Conservation (phyloP, 768 basidiomycete genomes). For the Calocybe cyanea region DNA sequence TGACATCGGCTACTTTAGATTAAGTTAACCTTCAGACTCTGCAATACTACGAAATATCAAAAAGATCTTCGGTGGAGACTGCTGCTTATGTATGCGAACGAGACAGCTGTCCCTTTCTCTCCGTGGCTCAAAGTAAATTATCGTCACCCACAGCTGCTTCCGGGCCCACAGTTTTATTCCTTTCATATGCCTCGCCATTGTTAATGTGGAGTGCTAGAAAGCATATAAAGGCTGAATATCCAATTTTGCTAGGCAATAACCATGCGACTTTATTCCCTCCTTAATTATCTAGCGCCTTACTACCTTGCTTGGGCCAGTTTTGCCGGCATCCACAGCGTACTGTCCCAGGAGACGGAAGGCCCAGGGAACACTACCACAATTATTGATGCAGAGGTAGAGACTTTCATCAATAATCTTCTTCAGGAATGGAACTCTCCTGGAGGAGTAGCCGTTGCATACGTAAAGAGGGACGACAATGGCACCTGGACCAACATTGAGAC, state of each 20-base stretch:
- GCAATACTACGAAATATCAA: too few species aligned
- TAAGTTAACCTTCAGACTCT: too few species aligned
- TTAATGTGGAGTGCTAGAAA: too few species aligned
- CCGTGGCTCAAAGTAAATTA: constrained; percentile 3
- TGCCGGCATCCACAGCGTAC: neutral
- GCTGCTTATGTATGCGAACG: neutral
- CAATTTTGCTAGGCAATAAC: too few species aligned
- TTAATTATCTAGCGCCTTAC: neutral
- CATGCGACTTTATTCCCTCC: constrained; percentile 1
- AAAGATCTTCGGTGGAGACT: too few species aligned
- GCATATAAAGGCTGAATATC: neutral
- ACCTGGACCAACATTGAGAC: constrained; percentile 19
- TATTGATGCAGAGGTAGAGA: neutral
- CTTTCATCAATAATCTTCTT: constrained; percentile 4
- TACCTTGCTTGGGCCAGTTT: neutral
- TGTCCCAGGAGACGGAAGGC: neutral
- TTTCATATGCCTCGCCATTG: too few species aligned
- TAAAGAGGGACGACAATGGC: neutral
- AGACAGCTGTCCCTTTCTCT: constrained; percentile 2
- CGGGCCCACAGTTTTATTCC: neutral
- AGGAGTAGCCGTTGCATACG: constrained; percentile 3
- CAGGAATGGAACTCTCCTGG: constrained; percentile 7
- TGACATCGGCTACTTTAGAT: too few species aligned
- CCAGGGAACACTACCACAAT: neutral
- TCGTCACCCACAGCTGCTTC: constrained; percentile 1